Conservation (phyloP, 176 grass and related monocot species). For the Triticum aestivum region DNA sequence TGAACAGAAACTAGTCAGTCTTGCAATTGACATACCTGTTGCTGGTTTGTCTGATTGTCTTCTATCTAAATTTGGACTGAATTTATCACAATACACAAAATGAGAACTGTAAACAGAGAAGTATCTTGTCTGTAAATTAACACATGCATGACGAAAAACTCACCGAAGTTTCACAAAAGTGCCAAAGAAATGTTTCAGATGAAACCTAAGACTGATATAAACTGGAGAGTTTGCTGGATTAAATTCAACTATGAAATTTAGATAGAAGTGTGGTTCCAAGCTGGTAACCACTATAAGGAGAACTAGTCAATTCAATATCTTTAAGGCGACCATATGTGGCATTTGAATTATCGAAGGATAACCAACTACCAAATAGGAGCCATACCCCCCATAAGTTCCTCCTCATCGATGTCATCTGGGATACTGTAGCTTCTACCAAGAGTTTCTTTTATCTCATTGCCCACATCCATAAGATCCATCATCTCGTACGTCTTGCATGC, state of each 20-base stretch:
- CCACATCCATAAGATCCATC: conserved; percentile 52
- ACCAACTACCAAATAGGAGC: background rate
- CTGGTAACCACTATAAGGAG: background rate
- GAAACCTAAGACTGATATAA: background rate
- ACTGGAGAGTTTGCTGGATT: too few relatives aligned
- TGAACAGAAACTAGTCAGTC: background rate
- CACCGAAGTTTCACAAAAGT: background rate
- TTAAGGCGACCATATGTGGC: too few relatives aligned
- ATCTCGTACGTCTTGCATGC: conserved; percentile 82
- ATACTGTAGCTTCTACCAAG: conserved; percentile 93
- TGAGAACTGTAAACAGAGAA: conserved; percentile 5
- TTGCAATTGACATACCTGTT: conserved; percentile 21
- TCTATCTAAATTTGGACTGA: too few relatives aligned
- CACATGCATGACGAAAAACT: background rate
- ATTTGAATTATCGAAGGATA: background rate
- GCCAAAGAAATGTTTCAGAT: background rate
- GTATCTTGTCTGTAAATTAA: background rate
- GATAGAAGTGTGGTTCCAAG: too few relatives aligned
- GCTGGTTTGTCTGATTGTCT: background rate
- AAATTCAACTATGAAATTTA: too few relatives aligned
- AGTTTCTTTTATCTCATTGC: conserved; percentile 96
- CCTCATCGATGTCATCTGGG: conserved; percentile 95
- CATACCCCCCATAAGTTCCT: conserved; percentile 89
- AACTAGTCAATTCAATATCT: rapidly evolving
- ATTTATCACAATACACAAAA: conserved; percentile 1